These are phyloP conservation scores for Phytopythium aichiense DNA, from an alignment of 352 stramenopile genomes.

Conservation along the genomic window DNA sequence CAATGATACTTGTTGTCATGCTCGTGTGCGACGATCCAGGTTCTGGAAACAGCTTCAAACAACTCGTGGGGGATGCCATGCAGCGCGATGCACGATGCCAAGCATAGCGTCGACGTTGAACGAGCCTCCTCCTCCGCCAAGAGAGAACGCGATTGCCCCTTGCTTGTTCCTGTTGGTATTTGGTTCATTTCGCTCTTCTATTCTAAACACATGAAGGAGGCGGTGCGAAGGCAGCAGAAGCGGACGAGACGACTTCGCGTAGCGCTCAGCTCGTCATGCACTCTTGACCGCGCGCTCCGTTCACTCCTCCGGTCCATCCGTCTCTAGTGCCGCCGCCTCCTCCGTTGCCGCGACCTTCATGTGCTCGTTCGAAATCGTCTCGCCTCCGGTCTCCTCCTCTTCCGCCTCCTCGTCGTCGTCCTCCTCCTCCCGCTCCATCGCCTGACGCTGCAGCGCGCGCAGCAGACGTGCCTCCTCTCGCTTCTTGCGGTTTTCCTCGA, in stretches of 20 bases:
- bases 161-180: background rate
- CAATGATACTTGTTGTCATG: no score
- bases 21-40: no score
- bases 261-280: background rate
- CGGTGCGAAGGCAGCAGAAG: background rate
- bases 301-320: background rate
- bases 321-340: background rate
- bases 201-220: constrained; percentile 2
- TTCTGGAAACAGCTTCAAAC: no score
- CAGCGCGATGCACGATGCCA: no score
- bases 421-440: constrained; percentile 10
- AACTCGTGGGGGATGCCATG: no score
- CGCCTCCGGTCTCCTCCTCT: constrained; percentile 4
- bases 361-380: background rate
- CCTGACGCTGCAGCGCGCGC: constrained; percentile 44
- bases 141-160: no score
- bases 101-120: no score
- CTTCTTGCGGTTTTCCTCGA: constrained; percentile 35
- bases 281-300: background rate
- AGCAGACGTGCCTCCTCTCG: constrained; percentile 50
- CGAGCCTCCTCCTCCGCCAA: background rate
- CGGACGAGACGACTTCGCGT: background rate
- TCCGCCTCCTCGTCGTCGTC: constrained; percentile 20
- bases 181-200: constrained; percentile 1
- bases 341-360: background rate